Percentiles rank a stretch among this genome's conserved stretches.
Evolutionary conservation across 257 asterid species (phyloP).

Genomic region (Capsicum rhomboideum): DNA sequence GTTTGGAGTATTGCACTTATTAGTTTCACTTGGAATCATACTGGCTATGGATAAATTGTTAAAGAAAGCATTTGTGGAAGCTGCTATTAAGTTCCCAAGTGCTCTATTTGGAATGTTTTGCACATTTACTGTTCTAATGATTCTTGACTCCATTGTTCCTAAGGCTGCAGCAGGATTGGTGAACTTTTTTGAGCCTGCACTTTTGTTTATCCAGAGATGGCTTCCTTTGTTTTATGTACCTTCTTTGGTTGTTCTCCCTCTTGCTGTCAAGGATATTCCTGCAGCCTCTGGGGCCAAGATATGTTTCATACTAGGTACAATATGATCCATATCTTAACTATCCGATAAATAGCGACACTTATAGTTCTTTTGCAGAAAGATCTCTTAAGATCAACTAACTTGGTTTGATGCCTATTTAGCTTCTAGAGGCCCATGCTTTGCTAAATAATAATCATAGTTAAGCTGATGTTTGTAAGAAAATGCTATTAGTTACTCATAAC

Average conservation of each 20-base stretch:
- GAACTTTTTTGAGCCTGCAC: constrained; percentile 96
- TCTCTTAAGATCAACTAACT: background rate
- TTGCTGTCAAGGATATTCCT: constrained; percentile 83
- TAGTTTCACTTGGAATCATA: constrained; percentile 73
- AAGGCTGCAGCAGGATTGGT: constrained; percentile 61
- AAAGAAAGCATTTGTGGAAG: constrained; percentile 72
- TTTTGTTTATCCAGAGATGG: constrained; percentile 91
- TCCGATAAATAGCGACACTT: accelerated
- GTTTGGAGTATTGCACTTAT: constrained; percentile 61
- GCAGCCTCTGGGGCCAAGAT: constrained; percentile 90
- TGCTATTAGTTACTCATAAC: background rate
- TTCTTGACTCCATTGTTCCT: constrained; percentile 71
- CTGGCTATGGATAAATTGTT: constrained; percentile 69
- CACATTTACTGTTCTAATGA: constrained; percentile 57
- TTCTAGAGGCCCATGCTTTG: background rate
- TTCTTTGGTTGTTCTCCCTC: constrained; percentile 84
- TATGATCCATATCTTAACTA: background rate
- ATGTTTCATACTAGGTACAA: constrained; percentile 66
- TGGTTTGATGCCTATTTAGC: background rate
- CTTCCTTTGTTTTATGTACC: constrained; percentile 97
- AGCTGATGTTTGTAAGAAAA: background rate
- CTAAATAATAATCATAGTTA: background rate
- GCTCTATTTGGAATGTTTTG: constrained; percentile 96
- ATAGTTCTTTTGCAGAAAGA: background rate
- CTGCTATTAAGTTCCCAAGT: constrained; percentile 93